Evolutionary conservation across 2,329 filamentous ascomycete genomes (phyloP).

Genomic region (Ophiostoma piceae): DNA sequence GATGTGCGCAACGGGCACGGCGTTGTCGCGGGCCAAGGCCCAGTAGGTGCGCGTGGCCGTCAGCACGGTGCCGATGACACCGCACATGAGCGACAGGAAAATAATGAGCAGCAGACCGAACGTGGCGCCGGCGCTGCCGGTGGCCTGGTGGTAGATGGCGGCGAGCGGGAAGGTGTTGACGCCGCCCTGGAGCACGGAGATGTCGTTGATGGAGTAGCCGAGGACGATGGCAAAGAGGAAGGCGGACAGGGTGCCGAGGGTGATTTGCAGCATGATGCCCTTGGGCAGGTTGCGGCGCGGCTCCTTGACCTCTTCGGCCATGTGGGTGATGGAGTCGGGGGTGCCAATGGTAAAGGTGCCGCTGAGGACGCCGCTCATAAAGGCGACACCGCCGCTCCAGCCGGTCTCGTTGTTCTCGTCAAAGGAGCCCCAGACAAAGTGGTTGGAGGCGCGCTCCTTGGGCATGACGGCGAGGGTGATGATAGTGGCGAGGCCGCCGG

Average conservation of each 20-base stretch:
- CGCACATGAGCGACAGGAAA: conserved; percentile 47
- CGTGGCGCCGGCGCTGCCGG: conserved; percentile 45
- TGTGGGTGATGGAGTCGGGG: conserved; percentile 57
- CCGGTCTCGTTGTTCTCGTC: conserved; percentile 47
- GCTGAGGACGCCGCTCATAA: conserved; percentile 60
- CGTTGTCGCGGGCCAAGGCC: conserved; percentile 55
- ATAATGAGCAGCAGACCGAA: conserved; percentile 55
- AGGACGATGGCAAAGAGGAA: conserved; percentile 48
- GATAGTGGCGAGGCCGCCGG: conserved; percentile 49
- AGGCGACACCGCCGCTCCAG: conserved; percentile 56
- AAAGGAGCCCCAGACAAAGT: conserved; percentile 51
- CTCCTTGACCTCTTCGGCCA: conserved; percentile 55
- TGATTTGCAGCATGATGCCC: conserved; percentile 46
- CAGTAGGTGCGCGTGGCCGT: conserved; percentile 44
- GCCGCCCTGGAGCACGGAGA: conserved; percentile 47
- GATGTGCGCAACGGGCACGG: conserved; percentile 51
- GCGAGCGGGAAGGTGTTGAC: conserved; percentile 56
- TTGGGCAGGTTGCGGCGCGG: conserved; percentile 46
- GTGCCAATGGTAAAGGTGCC: conserved; percentile 61
- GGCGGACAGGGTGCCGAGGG: conserved; percentile 44
- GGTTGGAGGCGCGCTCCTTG: conserved; percentile 43
- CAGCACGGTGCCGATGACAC: conserved; percentile 45
- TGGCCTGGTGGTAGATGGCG: conserved; percentile 57
- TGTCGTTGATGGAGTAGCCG: conserved; percentile 52
- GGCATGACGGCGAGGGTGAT: conserved; percentile 52